phyloP scores from a whole-genome alignment of 225 moss, liverwort and hornwort species.

The Physcomitrium patens region DNA sequence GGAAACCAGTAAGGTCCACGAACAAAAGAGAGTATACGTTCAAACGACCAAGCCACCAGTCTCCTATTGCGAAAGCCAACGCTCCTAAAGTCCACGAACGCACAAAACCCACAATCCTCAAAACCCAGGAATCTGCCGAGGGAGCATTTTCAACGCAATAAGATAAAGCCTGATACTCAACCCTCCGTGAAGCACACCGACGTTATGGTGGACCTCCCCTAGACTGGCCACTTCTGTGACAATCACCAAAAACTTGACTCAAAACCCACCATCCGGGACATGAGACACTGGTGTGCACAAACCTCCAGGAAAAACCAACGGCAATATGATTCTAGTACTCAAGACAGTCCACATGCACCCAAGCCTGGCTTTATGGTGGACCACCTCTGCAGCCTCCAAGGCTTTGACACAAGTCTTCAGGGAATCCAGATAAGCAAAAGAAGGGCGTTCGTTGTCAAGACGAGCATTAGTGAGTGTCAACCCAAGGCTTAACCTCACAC shows the following conservation, averaged over 20 bases:
- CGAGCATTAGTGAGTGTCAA: neutral
- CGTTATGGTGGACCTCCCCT: slow-evolving; percentile 17
- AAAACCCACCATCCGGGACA: neutral
- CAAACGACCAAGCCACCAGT: slow-evolving; percentile 9
- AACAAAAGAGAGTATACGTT: slow-evolving; percentile 1
- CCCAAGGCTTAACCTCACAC: slow-evolving; percentile 1
- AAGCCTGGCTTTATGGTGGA: too few species aligned
- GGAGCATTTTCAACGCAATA: slow-evolving; percentile 14
- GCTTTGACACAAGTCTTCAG: neutral
- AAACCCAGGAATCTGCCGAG: slow-evolving; percentile 21
- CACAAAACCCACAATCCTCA: neutral
- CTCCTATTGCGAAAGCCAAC: neutral
- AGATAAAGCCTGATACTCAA: neutral
- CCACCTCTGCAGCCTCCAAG: neutral
- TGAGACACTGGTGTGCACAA: neutral
- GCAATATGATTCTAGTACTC: neutral
- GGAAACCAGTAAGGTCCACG: slow-evolving; percentile 3
- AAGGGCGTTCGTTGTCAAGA: neutral
- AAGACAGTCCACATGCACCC: too few species aligned
- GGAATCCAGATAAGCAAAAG: neutral
- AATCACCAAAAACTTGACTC: neutral
- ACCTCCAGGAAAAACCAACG: neutral
- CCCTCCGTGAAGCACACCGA: neutral
- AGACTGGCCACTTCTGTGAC: neutral
- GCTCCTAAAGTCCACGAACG: neutral